phyloP scores from a whole-genome alignment of 2,329 filamentous ascomycete genomes.

The Sclerotinia spermophila region DNA sequence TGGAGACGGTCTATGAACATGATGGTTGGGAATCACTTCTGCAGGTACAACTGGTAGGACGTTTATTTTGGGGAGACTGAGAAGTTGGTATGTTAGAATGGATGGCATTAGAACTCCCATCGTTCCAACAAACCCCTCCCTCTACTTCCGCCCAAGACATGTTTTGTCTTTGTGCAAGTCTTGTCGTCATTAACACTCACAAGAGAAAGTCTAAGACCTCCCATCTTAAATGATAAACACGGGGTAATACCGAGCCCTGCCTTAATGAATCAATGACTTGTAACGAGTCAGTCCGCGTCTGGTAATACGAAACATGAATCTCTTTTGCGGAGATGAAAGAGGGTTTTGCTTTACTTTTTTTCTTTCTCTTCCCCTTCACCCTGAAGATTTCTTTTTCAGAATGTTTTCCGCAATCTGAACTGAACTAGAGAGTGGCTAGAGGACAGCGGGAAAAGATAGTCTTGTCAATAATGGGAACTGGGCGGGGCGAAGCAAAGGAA shows the following conservation, averaged over 20 bases:
- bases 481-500: neutral
- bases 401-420: neutral
- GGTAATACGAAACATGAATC: conserved; percentile 4
- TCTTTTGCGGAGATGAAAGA: neutral
- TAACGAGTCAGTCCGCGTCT: neutral
- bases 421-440: neutral
- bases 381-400: neutral
- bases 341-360: neutral
- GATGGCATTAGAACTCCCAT: neutral
- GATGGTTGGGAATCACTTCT: neutral
- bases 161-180: neutral
- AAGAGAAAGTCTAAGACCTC: neutral
- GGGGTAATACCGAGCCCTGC: conserved; percentile 1
- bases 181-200: conserved; percentile 8
- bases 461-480: neutral
- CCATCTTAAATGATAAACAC: conserved; percentile 7
- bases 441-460: neutral
- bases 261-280: neutral
- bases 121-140: neutral
- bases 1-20: neutral
- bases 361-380: neutral
- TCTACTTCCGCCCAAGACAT: neutral
- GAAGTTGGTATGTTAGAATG: neutral
- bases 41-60: neutral
- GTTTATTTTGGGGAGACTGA: neutral